Evolutionary conservation across 106 monocot species (phyloP), one percentile per base, ranked within the genome.

Genomic region (Allium fistulosum): DNA sequence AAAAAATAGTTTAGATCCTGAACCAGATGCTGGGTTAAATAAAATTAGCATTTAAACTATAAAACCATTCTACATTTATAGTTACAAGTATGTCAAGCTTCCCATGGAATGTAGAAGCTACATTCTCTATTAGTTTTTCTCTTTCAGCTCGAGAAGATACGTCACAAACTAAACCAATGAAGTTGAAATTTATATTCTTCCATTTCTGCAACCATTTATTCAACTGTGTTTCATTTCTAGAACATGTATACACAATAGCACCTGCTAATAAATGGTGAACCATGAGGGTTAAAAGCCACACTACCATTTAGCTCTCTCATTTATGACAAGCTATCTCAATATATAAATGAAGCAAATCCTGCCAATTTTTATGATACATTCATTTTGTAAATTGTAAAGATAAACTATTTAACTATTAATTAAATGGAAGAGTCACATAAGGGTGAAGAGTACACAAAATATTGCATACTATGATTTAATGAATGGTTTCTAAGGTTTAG

Each of bases 261-360:
- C 90, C 94, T 59, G 80, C 94, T 59, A 94, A 84, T 71, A 94
- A 72, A 74, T 94, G 94, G 59, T 90, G 94, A 51, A 84, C 84
- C 89, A 94, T 94, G 51, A 90, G 74, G 27, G 87, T 87, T 49
- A n/a, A 80, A 84, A 49, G 82, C 90, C 46, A 90, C 69, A 28
- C 28, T 28, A 16, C 81, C 86, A 55, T 78, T 78, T 57, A 94
- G 77, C 71, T 94, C 94, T 77, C 90, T 84, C 74, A 90, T 78
- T 61, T 87, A 84, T 58, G 94, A 89, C 55, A 90, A 73, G 14
- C 52, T 56, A 73, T 94, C 94, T 86, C 87, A 90, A 74, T 94
- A 94, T 37, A 94, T 90, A 90, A 94, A 78, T 90, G 87, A 47
- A 94, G 86, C 57, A 94, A 69, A 69, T 86, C 93, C 93, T 94